Base-by-base conservation (phyloP, 1,139 yeast species). In the Barnettozyma hawaiiensis region DNA sequence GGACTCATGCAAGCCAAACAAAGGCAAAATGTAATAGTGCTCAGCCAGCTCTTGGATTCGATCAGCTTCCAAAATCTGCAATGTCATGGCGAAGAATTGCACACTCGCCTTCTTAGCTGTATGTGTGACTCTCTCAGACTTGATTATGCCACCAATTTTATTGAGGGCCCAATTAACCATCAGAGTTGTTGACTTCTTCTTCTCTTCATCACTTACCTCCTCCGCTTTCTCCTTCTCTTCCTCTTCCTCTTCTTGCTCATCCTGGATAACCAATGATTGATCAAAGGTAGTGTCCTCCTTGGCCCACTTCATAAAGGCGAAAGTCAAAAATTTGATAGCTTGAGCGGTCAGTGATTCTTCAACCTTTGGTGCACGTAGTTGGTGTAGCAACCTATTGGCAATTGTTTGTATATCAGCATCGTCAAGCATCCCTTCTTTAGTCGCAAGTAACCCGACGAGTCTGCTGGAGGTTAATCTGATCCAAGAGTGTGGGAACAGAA, bases 401-500 rank as follows among this genome's bases (percentile, higher is more conserved):
- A 84, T 73, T 0, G 76, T 73, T 59, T 85, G 94, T 23, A 83
- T 56, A 39, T 75, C 74, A 33, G 64, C 63, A 27, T 51, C 53
- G 19, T 51, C 50, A 9, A 63, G 50, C 33, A 55, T 41, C 9
- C 40, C 40, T 37, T 67, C 66, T 44, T 71, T 71, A 4, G 70
- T 56, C 40, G 85, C 64, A 37, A 82, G 59, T 3, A 66, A 58
- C 1, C 81, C 79, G 32, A 81, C 61, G 37, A 87, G 66, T 41
- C 90, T 70, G n/a, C 83, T 67, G 0, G 95, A 66, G 5, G 76
- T 68, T 44, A 85, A 69, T 56, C 97, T 77, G 11, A 90, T 84
- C 97, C 97, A 90, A 0, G 95, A 73, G 61, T 90, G 97, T 2
- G 97, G 97, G 61, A 77, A 92, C 41, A 90, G 66, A 48, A 89